A percentile compares a stretch with the other conserved stretches of the same genome.
phyloP scores from a whole-genome alignment of 805 yeast species.

The Wickerhamomyces canadensis region DNA sequence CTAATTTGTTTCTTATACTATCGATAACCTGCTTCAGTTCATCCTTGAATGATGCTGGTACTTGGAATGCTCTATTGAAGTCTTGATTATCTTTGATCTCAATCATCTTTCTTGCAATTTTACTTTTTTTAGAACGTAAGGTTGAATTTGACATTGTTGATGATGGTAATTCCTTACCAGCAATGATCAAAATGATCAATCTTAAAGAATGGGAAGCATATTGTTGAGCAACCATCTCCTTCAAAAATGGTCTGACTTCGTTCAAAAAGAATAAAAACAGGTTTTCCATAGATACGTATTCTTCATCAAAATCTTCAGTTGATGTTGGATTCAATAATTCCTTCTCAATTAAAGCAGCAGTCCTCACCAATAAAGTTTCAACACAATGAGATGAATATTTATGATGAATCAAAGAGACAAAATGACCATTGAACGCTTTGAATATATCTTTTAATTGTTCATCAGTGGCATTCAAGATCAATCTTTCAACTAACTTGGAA shows the following conservation, averaged over 20 bases:
- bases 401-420: slow-evolving; percentile 72
- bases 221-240: slow-evolving; percentile 60
- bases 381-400: slow-evolving; percentile 92
- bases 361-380: slow-evolving; percentile 74
- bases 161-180: slow-evolving; percentile 78
- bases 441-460: slow-evolving; percentile 62
- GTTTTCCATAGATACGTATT: slow-evolving; percentile 54
- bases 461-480: slow-evolving; percentile 62
- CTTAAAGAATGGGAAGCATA: slow-evolving; percentile 89
- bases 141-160: slow-evolving; percentile 63
- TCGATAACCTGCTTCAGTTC: slow-evolving; percentile 49
- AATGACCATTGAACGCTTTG: slow-evolving; percentile 65
- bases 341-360: slow-evolving; percentile 69
- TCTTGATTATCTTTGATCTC: slow-evolving; percentile 77
- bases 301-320: slow-evolving; percentile 30
- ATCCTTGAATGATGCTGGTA: slow-evolving; percentile 62
- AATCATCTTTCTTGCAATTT: slow-evolving; percentile 89
- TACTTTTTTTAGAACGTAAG: slow-evolving; percentile 77
- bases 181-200: slow-evolving; percentile 58
- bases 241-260: slow-evolving; percentile 58
- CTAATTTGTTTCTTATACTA: slow-evolving; percentile 29
- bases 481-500: slow-evolving; percentile 85
- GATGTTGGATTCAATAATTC: slow-evolving; percentile 51
- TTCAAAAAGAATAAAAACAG: slow-evolving; percentile 58
- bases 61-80: slow-evolving; percentile 59